These are phyloP conservation scores for Lentinula detonsa DNA, from an alignment of 768 basidiomycete species.

Conservation along the genomic window DNA sequence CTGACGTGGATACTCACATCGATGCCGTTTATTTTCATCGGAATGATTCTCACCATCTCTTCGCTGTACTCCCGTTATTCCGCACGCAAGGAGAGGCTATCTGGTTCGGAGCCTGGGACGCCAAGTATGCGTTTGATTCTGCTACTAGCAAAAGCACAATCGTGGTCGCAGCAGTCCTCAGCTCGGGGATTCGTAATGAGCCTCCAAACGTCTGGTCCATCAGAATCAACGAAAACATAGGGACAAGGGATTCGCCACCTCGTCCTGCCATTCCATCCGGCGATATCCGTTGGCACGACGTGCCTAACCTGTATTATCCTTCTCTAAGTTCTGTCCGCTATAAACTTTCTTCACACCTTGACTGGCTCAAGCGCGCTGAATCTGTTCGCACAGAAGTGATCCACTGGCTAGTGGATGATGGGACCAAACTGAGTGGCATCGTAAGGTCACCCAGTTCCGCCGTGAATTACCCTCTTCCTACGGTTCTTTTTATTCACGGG, in stretches of 20 bases:
- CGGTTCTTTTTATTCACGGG: constrained; percentile 27
- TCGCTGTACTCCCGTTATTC: constrained; percentile 17
- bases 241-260: background rate
- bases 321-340: constrained; percentile 6
- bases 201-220: constrained; percentile 30
- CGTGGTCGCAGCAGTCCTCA: constrained; percentile 24
- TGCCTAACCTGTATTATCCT: background rate
- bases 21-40: constrained; percentile 10
- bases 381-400: constrained; percentile 20
- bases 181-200: constrained; percentile 24
- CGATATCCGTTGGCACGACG: background rate
- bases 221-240: constrained; percentile 12
- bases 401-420: constrained; percentile 23
- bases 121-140: constrained; percentile 15
- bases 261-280: constrained; percentile 7
- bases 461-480: constrained; percentile 16
- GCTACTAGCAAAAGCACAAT: constrained; percentile 15
- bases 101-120: constrained; percentile 33
- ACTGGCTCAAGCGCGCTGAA: constrained; percentile 24
- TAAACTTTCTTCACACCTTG: constrained; percentile 25
- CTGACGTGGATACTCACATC: constrained; percentile 33
- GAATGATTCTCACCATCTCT: constrained; percentile 9
- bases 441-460: constrained; percentile 22
- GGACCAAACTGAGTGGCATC: constrained; percentile 22
- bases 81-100: constrained; percentile 25